These are phyloP conservation scores for Lactarius quietus DNA, from an alignment of 768 basidiomycete genomes.

Conservation along the genomic window DNA sequence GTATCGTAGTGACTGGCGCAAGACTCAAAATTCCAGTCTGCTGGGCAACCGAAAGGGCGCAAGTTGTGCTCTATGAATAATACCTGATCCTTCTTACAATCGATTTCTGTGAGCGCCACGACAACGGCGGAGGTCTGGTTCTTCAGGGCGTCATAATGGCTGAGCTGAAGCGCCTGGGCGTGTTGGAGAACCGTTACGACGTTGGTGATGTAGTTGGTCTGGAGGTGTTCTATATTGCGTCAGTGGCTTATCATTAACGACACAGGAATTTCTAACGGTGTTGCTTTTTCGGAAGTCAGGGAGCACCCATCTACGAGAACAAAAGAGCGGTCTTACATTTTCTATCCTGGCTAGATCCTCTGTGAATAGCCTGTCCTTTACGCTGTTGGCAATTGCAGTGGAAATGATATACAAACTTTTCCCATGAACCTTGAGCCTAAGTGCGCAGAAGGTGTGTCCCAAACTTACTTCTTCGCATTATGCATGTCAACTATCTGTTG, in stretches of 20 bases:
- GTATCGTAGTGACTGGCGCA: slow-evolving; percentile 73
- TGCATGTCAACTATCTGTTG: slow-evolving; percentile 76
- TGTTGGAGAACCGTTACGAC: slow-evolving; percentile 53
- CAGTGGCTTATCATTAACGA: slow-evolving; percentile 6
- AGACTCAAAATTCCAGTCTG: slow-evolving; percentile 73
- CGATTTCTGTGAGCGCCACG: slow-evolving; percentile 47
- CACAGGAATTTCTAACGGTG: slow-evolving; percentile 49
- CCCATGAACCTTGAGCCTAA: neutral
- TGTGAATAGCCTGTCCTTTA: slow-evolving; percentile 68
- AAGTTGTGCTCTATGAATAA: slow-evolving; percentile 72
- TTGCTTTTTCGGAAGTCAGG: slow-evolving; percentile 44
- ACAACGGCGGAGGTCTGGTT: slow-evolving; percentile 46
- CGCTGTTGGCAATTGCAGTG: slow-evolving; percentile 62
- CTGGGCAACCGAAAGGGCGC: slow-evolving; percentile 58
- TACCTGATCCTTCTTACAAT: slow-evolving; percentile 59
- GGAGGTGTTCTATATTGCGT: slow-evolving; percentile 56
- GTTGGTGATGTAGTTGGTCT: slow-evolving; percentile 55
- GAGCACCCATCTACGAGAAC: neutral
- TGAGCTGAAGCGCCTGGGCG: slow-evolving; percentile 55
- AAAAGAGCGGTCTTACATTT: slow-evolving; percentile 49
- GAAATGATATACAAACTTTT: slow-evolving; percentile 71
- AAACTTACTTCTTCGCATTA: slow-evolving; percentile 69
- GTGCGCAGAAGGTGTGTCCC: slow-evolving; percentile 1
- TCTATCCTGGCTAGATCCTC: slow-evolving; percentile 66
- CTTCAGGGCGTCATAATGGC: slow-evolving; percentile 58